Evolutionary conservation across 139 green algal species (phyloP).

Genomic region (Chlamydomonas asymmetrica): DNA sequence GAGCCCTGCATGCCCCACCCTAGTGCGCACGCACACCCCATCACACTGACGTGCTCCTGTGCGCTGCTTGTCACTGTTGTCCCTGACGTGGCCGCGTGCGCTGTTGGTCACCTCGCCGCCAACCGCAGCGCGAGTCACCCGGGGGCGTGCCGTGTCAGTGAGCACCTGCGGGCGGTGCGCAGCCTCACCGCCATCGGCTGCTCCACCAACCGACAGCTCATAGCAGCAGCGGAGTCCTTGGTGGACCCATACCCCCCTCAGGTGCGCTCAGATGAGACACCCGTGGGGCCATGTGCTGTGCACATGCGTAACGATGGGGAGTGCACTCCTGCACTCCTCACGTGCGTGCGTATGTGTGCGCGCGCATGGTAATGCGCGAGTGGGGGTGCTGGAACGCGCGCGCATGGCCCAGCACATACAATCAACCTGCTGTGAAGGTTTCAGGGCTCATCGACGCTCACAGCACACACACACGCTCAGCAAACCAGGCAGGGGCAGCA

Average conservation of each 20-base stretch:
- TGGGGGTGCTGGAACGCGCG: background rate
- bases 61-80: background rate
- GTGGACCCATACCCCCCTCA: constrained; percentile 24
- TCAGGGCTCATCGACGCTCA: background rate
- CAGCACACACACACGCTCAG: no score
- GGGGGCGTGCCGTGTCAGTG: constrained; percentile 6
- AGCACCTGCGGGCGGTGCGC: constrained; percentile 27
- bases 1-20: background rate
- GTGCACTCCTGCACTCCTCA: no score
- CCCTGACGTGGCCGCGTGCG: background rate
- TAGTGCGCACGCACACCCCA: background rate
- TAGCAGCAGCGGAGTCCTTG: constrained; percentile 38
- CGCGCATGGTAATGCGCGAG: background rate
- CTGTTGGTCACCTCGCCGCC: background rate
- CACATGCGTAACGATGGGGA: background rate
- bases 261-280: no score
- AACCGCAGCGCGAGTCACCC: constrained; percentile 13
- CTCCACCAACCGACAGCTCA: constrained; percentile 21
- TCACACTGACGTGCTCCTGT: background rate
- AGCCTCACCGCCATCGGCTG: constrained; percentile 28
- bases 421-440: background rate
- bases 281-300: background rate
- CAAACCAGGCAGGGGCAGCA: no score
- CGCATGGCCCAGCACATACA: background rate
- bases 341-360: no score